Percentiles rank a stretch among this genome's conserved stretches.
phyloP scores from a whole-genome alignment of 768 basidiomycete species.

The Panaeolus papilionaceus region DNA sequence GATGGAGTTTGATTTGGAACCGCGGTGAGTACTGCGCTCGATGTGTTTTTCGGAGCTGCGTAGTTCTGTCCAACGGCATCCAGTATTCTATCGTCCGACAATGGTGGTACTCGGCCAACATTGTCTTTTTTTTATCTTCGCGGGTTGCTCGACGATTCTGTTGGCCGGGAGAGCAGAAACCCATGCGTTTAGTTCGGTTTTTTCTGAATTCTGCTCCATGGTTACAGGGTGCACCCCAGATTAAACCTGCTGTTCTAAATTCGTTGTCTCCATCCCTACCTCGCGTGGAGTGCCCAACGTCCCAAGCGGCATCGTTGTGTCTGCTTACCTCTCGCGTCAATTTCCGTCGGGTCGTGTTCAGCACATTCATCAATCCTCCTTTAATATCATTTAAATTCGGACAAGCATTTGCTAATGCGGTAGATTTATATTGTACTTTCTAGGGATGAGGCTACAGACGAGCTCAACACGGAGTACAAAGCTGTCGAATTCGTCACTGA shows the following conservation, averaged over 20 bases:
- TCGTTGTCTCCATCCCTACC: background rate
- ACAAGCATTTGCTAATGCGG: background rate
- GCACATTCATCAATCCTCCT: background rate
- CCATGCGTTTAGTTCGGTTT: too few relatives aligned
- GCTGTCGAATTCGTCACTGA: conserved; percentile 92
- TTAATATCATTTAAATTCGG: background rate
- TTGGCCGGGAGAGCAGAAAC: background rate
- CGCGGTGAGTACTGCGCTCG: conserved; percentile 53
- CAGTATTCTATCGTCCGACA: background rate
- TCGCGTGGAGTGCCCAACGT: background rate
- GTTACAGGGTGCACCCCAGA: background rate
- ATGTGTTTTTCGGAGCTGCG: background rate
- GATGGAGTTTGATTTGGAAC: conserved; percentile 84
- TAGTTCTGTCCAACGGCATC: background rate
- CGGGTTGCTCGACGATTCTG: background rate
- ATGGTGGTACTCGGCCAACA: background rate
- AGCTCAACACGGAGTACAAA: conserved; percentile 64
- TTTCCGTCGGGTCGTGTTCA: background rate
- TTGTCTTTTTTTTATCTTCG: background rate
- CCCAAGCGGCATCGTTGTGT: background rate
- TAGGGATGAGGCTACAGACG: conserved; percentile 87
- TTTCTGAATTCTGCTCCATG: background rate
- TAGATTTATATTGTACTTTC: background rate
- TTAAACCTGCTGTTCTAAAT: background rate
- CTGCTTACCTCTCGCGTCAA: background rate